These are phyloP conservation scores for Lentinula edodes DNA, from an alignment of 768 basidiomycete genomes.

Conservation along the genomic window DNA sequence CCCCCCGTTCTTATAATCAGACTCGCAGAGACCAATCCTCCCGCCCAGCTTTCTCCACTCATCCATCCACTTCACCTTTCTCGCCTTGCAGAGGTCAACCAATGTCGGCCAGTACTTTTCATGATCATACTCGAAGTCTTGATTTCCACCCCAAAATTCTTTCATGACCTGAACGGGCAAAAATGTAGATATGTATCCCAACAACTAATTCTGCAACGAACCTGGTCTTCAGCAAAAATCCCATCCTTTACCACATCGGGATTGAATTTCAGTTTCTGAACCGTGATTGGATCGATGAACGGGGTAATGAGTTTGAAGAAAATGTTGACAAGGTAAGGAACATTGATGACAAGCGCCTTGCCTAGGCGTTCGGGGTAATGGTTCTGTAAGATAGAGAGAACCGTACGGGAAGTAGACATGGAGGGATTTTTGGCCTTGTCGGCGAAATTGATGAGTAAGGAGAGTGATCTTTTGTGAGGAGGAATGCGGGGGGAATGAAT, in stretches of 20 bases:
- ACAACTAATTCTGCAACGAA: conserved; percentile 18
- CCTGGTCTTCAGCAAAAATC: conserved; percentile 62
- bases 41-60: conserved; percentile 70
- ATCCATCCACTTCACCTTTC: conserved; percentile 42
- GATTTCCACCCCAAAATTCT: conserved; percentile 64
- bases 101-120: conserved; percentile 70
- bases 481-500: not conserved
- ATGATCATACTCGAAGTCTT: conserved; percentile 69
- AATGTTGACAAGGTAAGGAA: conserved; percentile 71
- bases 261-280: conserved; percentile 72
- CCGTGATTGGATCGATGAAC: conserved; percentile 80
- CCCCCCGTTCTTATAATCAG: conserved; percentile 54
- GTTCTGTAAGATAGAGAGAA: conserved; percentile 65
- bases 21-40: conserved; percentile 68
- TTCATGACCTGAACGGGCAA: conserved; percentile 28
- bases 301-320: conserved; percentile 79
- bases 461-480: conserved; percentile 43
- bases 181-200: not conserved
- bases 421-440: conserved; percentile 60
- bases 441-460: conserved; percentile 72
- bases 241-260: conserved; percentile 59
- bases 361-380: conserved; percentile 89
- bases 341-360: conserved; percentile 62
- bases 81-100: conserved; percentile 45
- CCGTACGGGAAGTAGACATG: conserved; percentile 34